phyloP scores from a whole-genome alignment of 495 filamentous ascomycete genomes.

The Lasiosphaeriaceae sp. region DNA sequence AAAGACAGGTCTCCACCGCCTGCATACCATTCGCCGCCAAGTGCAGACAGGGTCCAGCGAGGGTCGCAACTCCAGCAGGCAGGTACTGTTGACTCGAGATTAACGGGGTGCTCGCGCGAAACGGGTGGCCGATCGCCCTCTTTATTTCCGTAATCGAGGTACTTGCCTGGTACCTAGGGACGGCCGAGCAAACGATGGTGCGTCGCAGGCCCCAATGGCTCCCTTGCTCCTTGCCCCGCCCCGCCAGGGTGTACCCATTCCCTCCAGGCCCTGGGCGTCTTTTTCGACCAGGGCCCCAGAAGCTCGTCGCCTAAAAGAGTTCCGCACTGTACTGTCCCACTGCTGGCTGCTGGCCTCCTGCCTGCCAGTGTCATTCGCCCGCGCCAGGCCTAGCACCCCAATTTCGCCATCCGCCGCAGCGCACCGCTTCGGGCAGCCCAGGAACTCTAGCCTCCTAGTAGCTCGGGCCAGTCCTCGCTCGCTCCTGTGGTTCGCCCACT shows the following conservation, averaged over 20 bases:
- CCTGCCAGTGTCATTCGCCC: conserved; percentile 2
- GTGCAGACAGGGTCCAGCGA: conserved; percentile 13
- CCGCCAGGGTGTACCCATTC: conserved; percentile 11
- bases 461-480: conserved; percentile 1
- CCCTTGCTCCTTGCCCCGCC: conserved; percentile 12
- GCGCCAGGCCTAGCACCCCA: conserved; percentile 10
- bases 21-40: conserved; percentile 8
- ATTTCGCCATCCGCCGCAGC: conserved; percentile 21
- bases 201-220: conserved; percentile 18
- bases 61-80: too few relatives aligned
- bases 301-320: conserved; percentile 1
- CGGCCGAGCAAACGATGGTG: conserved; percentile 6
- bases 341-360: background rate
- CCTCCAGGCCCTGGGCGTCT: too few relatives aligned
- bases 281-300: conserved; percentile 13
- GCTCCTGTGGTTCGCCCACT: background rate
- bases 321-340: conserved; percentile 15
- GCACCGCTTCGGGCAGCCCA: conserved; percentile 14
- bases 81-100: conserved; percentile 12
- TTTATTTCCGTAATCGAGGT: conserved; percentile 21
- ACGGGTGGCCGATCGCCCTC: conserved; percentile 16
- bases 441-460: background rate
- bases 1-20: conserved; percentile 3
- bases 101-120: conserved; percentile 6
- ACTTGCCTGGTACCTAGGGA: conserved; percentile 22